Evolutionary conservation across 331 rosid genomes (phyloP).

Genomic region (Dryas integrifolia): DNA sequence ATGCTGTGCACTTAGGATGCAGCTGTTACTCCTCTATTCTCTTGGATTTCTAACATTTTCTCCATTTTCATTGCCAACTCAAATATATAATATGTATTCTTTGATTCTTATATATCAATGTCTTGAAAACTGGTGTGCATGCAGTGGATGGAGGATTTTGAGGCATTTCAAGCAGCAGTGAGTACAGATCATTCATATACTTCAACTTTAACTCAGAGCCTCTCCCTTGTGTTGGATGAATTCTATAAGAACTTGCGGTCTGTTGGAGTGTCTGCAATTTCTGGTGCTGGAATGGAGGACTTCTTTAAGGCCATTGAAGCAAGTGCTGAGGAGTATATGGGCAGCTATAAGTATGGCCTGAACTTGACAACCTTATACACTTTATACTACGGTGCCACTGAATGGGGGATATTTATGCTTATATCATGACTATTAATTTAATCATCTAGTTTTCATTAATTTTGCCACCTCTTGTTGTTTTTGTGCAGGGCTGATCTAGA

Average conservation of each 20-base stretch:
- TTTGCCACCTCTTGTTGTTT: slow-evolving; percentile 2
- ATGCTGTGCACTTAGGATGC: background rate
- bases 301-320: slow-evolving; percentile 79
- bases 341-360: slow-evolving; percentile 59
- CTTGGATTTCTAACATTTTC: background rate
- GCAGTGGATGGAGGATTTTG: slow-evolving; percentile 98
- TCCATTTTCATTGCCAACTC: background rate
- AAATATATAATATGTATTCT: background rate
- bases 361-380: slow-evolving; percentile 13
- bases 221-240: slow-evolving; percentile 79
- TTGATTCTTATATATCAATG: background rate
- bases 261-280: slow-evolving; percentile 88
- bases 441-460: slow-evolving; percentile 19
- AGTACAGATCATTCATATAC: slow-evolving; percentile 64
- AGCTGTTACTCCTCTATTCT: background rate
- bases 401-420: background rate
- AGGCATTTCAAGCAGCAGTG: slow-evolving; percentile 76
- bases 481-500: slow-evolving; percentile 77
- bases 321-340: slow-evolving; percentile 91
- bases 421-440: background rate
- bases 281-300: slow-evolving; percentile 76
- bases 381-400: slow-evolving; percentile 1
- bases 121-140: slow-evolving; percentile 19
- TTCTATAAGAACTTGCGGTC: slow-evolving; percentile 78
- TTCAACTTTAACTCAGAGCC: slow-evolving; percentile 71